Base-by-base conservation (phyloP, 2,329 filamentous ascomycete species). In the Colletotrichum tamarilloi region DNA sequence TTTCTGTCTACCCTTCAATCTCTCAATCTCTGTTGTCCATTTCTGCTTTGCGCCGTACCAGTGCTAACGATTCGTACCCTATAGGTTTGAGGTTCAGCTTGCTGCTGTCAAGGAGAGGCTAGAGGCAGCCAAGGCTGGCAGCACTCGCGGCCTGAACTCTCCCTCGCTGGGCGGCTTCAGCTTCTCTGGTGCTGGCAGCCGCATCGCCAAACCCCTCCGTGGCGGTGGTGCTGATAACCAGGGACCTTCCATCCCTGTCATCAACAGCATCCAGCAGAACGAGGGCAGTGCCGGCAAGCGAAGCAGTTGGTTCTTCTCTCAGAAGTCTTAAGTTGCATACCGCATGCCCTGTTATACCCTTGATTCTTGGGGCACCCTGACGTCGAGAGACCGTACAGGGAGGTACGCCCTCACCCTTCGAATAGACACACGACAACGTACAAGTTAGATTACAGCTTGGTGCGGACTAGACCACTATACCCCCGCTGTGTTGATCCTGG, bases 41-140 rank as follows among this genome's bases (percentile, higher is more conserved):
- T 9, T 49, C 28, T 59, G 19, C 32, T 69, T 24, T n/a, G 4
- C 64, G 30, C 55, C 19, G 26, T 53, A n/a, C 30, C n/a, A 55
- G 53, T 28, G 30, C 65, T 75, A 74, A 74, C 65, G 9, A 60
- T 12, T 67, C 32, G 38, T 68, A 30, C 11, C 26, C 53, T 63
- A 26, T 72, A 98, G 97, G 83, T 99, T 99, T 87, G 97, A 99
- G 87, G 93, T 94, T 49, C 97, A 99, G 85, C 94, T 99, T 81
- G 94, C 95, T 56, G 95, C 95, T 64, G 97, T 99, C 85, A 99
- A 98, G 88, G 97, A 99, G 83, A 94, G 97, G 75, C 92, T 99
- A 77, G 97, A 99, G 85, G 94, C 95, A 65, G 97, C 95, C 82
- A 99, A 98, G 85, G 91, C 92, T 62, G 95, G 95, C 79, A 97